phyloP scores from a whole-genome alignment of 306 rosid species.

The Astragalus membranaceus region DNA sequence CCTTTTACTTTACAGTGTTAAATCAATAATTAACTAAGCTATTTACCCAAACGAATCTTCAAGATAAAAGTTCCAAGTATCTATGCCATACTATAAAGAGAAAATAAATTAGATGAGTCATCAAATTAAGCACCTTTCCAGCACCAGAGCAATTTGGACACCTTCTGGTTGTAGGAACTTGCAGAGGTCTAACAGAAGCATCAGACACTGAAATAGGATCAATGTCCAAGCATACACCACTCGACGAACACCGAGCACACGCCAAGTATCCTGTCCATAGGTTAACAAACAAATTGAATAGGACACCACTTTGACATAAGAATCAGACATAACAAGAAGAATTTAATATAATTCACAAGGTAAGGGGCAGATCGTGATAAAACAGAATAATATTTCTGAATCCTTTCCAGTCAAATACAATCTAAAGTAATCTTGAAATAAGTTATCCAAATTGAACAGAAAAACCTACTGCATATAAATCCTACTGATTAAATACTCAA shows the following conservation, averaged over 20 bases:
- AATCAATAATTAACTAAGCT: neutral
- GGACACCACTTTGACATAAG: neutral
- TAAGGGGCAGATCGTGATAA: neutral
- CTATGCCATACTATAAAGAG: neutral
- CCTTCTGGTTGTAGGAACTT: conserved; percentile 48
- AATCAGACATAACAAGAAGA: conserved; percentile 10
- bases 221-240: conserved; percentile 69
- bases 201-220: conserved; percentile 52
- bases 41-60: neutral
- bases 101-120: neutral
- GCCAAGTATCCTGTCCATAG: conserved; percentile 74
- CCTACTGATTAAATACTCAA: neutral
- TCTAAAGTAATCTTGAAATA: neutral
- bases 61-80: neutral
- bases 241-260: conserved; percentile 84
- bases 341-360: neutral
- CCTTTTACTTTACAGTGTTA: neutral
- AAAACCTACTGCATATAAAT: neutral
- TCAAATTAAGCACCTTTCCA: conserved; percentile 62
- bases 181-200: conserved; percentile 43
- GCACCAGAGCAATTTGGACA: conserved; percentile 72
- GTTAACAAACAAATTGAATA: conserved; percentile 2
- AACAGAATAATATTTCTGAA: neutral
- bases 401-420: conserved; percentile 3
- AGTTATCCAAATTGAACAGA: neutral